These are phyloP conservation scores for Cymbopogon flexuosus DNA, from an alignment of 202 grass and related monocot species.

Conservation along the genomic window DNA sequence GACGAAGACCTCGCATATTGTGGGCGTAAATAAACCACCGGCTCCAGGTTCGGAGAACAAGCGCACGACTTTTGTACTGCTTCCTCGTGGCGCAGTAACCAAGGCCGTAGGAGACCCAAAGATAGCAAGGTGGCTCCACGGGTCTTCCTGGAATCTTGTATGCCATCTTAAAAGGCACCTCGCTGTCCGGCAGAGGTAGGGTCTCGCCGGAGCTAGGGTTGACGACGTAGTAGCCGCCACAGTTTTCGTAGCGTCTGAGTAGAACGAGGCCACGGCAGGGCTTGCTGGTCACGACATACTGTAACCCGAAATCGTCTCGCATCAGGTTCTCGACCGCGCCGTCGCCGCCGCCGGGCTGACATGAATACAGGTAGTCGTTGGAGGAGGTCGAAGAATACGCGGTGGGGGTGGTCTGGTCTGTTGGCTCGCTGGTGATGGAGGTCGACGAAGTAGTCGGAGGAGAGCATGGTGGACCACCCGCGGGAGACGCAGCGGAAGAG, in stretches of 20 bases:
- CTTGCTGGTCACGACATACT: not conserved
- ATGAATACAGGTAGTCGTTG: too few species aligned
- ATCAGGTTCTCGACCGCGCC: too few species aligned
- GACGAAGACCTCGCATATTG: conserved; percentile 19
- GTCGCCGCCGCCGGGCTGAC: too few species aligned
- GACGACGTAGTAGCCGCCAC: conserved; percentile 21
- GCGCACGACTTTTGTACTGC: conserved; percentile 5
- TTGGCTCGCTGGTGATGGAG: too few species aligned
- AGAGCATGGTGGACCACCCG: too few species aligned
- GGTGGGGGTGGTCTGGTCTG: too few species aligned
- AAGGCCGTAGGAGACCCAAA: not conserved
- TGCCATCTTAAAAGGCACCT: not conserved
- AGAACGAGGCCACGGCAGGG: conserved; percentile 23
- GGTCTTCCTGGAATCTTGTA: not conserved
- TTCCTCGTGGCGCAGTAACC: not conserved
- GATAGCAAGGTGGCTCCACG: not conserved
- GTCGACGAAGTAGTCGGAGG: too few species aligned
- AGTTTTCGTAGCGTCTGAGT: not conserved
- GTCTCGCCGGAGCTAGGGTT: conserved; percentile 13
- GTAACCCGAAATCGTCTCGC: not conserved
- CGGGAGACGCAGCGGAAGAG: too few species aligned
- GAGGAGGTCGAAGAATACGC: too few species aligned
- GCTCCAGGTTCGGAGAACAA: not conserved
- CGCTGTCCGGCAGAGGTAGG: not conserved
- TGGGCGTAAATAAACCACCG: too few species aligned